Conservation (phyloP, 163 green algal genomes). For the Chlorella variabilis region DNA sequence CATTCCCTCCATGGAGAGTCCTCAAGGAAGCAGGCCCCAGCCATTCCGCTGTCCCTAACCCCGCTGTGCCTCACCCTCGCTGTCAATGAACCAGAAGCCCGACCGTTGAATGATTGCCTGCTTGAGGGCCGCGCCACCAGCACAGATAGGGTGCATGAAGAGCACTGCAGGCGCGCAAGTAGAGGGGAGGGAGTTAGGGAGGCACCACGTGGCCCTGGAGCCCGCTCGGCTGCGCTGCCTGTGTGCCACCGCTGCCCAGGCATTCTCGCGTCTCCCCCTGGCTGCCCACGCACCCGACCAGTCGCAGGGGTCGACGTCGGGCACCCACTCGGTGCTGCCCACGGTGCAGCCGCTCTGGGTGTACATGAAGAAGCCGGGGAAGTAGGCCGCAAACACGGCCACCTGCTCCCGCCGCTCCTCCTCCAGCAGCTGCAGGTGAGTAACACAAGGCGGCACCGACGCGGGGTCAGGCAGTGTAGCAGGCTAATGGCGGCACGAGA, state of each 20-base stretch:
- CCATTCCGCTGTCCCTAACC: background rate
- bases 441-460: too few relatives aligned
- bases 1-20: too few relatives aligned
- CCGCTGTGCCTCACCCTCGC: background rate
- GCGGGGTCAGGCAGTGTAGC: too few relatives aligned
- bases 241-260: too few relatives aligned
- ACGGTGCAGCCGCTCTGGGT: constrained; percentile 2
- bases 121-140: background rate
- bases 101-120: background rate
- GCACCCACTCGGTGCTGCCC: background rate
- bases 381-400: background rate
- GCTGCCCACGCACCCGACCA: constrained; percentile 26
- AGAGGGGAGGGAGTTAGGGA: too few relatives aligned
- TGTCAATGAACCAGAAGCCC: constrained; percentile 17
- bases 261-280: too few relatives aligned
- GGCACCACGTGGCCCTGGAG: too few relatives aligned
- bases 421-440: constrained; percentile 6
- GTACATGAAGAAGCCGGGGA: constrained; percentile 9
- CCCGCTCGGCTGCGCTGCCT: too few relatives aligned
- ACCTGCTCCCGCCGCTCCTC: background rate
- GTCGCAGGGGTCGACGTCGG: constrained; percentile 10
- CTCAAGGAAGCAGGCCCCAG: too few relatives aligned
- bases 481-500: too few relatives aligned
- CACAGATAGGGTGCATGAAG: constrained; percentile 23
- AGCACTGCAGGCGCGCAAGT: constrained; percentile 26